Conservation (phyloP, 306 rosid genomes). For the Trifolium repens region DNA sequence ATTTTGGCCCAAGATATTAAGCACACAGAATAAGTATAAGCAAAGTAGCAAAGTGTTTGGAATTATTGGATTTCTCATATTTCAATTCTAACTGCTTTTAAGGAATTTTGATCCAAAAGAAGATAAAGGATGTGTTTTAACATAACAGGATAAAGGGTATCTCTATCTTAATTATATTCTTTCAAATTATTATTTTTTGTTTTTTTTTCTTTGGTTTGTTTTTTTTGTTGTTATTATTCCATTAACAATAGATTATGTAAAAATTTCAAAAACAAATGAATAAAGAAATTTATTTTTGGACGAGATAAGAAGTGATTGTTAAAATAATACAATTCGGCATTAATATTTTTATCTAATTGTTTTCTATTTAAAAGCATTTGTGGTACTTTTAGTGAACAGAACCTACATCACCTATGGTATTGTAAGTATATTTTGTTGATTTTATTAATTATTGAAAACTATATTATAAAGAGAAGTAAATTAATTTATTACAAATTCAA, state of each 20-base stretch:
- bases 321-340: background rate
- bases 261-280: too few relatives aligned
- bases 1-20: conserved; percentile 34
- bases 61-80: conserved; percentile 9
- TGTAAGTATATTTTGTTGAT: too few relatives aligned
- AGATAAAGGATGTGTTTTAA: conserved; percentile 24
- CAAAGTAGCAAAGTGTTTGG: conserved; percentile 16
- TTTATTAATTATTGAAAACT: too few relatives aligned
- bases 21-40: conserved; percentile 35
- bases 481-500: too few relatives aligned
- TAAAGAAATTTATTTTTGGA: too few relatives aligned
- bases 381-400: too few relatives aligned
- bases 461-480: too few relatives aligned
- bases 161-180: conserved; percentile 31
- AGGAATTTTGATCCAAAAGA: conserved; percentile 20
- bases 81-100: conserved; percentile 36
- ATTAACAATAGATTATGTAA: background rate
- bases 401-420: too few relatives aligned
- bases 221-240: background rate
- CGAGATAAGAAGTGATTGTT: background rate
- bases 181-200: background rate
- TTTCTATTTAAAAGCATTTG: background rate
- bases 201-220: too few relatives aligned
- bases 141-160: conserved; percentile 30
- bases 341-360: background rate